Conservation (phyloP, 1,284 basidiomycete genomes). For the Taiwanofungus camphoratus region DNA sequence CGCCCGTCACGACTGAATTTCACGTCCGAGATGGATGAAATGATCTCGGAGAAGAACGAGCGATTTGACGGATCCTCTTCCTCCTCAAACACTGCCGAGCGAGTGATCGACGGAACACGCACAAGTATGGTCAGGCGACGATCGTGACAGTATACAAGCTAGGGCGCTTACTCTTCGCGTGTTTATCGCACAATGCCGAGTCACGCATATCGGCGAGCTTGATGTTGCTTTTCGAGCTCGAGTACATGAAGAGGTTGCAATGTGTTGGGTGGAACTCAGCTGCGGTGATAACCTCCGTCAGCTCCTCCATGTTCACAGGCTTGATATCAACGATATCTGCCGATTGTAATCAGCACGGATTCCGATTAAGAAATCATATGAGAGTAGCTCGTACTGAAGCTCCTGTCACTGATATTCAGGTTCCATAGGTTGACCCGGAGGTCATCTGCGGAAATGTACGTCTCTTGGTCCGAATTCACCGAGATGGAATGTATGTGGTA, state of each 20-base stretch:
- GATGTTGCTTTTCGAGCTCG: conserved; percentile 99
- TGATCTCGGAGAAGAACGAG: conserved; percentile 99
- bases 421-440: conserved; percentile 98
- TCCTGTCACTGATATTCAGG: conserved; percentile 96
- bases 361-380: background rate
- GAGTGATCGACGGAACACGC: too few species aligned
- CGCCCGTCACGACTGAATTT: conserved; percentile 98
- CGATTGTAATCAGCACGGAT: background rate
- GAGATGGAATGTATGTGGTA: conserved; percentile 99
- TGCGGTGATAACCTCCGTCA: conserved; percentile 99
- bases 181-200: conserved; percentile 92
- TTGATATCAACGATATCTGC: conserved; percentile 99
- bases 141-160: background rate
- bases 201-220: conserved; percentile 99
- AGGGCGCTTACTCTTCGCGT: conserved; percentile 83
- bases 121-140: too few species aligned
- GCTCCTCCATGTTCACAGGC: conserved; percentile 99
- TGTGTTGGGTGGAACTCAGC: conserved; percentile 98
- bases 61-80: conserved; percentile 97
- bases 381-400: conserved; percentile 78
- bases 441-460: conserved; percentile 98
- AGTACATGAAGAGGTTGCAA: conserved; percentile 99
- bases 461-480: conserved; percentile 99
- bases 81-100: conserved; percentile 83
- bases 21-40: conserved; percentile 99